These are phyloP conservation scores for Amanita jacksonii DNA, from an alignment of 768 basidiomycete species.

Conservation along the genomic window DNA sequence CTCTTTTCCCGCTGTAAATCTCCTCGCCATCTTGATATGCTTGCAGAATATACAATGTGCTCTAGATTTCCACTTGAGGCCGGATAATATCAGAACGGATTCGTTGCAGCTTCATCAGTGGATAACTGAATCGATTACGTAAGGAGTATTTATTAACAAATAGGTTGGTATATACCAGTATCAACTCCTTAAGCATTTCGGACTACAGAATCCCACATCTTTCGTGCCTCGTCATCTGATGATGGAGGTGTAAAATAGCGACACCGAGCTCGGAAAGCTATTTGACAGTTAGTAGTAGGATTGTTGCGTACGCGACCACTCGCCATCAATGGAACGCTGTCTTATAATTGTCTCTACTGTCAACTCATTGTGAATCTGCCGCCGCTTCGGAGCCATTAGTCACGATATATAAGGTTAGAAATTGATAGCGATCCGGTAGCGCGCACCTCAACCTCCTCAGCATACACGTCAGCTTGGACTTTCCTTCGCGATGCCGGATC, in stretches of 20 bases:
- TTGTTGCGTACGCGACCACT: conserved; percentile 15
- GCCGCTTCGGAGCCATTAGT: too few species aligned
- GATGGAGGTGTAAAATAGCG: conserved; percentile 65
- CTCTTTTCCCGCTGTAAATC: too few species aligned
- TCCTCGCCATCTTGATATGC: too few species aligned
- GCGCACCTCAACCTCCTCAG: conserved; percentile 64
- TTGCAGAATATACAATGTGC: too few species aligned
- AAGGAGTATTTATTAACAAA: too few species aligned
- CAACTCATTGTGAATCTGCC: conserved; percentile 68
- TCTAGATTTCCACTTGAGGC: too few species aligned
- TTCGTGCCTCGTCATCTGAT: conserved; percentile 45
- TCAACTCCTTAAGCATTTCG: not conserved
- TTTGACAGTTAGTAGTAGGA: not conserved
- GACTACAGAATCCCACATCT: conserved; percentile 41
- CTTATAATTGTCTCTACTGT: conserved; percentile 65
- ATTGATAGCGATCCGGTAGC: too few species aligned
- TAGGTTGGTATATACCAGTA: too few species aligned
- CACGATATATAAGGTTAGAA: too few species aligned
- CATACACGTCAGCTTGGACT: conserved; percentile 47
- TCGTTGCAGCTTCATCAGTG: too few species aligned
- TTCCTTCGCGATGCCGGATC: conserved; percentile 39
- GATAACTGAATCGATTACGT: too few species aligned
- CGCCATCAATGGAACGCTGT: conserved; percentile 62
- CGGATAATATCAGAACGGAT: too few species aligned
- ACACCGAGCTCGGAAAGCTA: conserved; percentile 75